Evolutionary conservation across 164 flowering plant genomes (phyloP), one percentile per base, ranked within the genome.

Genomic region (Tetracentron sinense): DNA sequence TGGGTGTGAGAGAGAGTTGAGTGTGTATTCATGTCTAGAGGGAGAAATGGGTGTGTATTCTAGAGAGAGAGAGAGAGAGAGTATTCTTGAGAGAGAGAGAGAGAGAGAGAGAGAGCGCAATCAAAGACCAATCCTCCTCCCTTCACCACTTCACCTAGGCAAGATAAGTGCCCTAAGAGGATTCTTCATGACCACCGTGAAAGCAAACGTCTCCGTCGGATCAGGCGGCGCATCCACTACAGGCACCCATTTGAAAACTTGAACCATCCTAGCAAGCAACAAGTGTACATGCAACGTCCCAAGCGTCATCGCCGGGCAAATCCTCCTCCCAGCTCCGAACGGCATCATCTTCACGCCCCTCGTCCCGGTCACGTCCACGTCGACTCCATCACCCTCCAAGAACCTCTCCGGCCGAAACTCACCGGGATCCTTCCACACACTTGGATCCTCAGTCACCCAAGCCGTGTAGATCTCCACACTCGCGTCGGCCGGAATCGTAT

Each of bases 131-230:
- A n/a, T 7, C 7, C 27, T 22, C 7, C 30, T 25, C 10, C 14
- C 33, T 31, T 31, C 29, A 6, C 21, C 7, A 27, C 42, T 56
- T 56, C 66, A 67, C 76, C 97, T 78, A 7, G 95, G 90, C 72
- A 84, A 56, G 50, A 90, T 82, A 6, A 75, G 66, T 2, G 97
- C 96, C 64, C 83, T 83, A 54, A 93, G 88, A 29, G 97, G 83
- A 38, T 86, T 76, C 78, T 90, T 93, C 98, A 93, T 90, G 17
- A 90, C 90, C 20, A 93, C 85, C 19, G 98, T 90, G 30, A 89
- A 89, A 20, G 96, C 97, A 67, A 80, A 93, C 0, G 92, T 86
- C 80, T 90, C 98, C 0, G 83, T 78, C 61, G 87, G 89, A 78
- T 90, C 93, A 38, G 94, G 92, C 25, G 85, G 85, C 56, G 68